A percentile compares a stretch with the other conserved stretches of the same genome.
Evolutionary conservation across 2,329 filamentous ascomycete genomes (phyloP).

Genomic region (Fusarium ambrosium): DNA sequence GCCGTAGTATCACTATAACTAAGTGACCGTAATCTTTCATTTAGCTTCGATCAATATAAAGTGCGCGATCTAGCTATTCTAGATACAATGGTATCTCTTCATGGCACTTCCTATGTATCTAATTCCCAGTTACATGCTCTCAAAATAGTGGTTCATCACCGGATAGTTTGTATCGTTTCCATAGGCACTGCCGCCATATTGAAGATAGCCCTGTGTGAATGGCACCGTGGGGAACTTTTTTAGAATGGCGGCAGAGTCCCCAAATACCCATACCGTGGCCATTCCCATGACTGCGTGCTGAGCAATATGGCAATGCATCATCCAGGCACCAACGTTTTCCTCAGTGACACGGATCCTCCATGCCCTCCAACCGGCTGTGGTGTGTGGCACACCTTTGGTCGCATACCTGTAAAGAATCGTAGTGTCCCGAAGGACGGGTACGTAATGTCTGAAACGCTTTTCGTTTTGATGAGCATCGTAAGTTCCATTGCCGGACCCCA

Average conservation of each 20-base stretch:
- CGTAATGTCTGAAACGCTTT: slow-evolving; percentile 22
- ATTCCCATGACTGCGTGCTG: slow-evolving; percentile 70
- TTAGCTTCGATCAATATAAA: too few relatives aligned
- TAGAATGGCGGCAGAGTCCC: slow-evolving; percentile 38
- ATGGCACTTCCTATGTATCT: too few relatives aligned
- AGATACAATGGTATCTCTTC: too few relatives aligned
- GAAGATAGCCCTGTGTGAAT: slow-evolving; percentile 57
- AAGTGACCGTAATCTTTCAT: too few relatives aligned
- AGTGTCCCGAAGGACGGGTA: slow-evolving; percentile 21
- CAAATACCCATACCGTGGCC: slow-evolving; percentile 48
- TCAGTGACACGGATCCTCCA: slow-evolving; percentile 64
- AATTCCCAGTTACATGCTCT: not conserved
- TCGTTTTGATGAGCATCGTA: slow-evolving; percentile 25
- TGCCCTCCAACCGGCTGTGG: slow-evolving; percentile 69
- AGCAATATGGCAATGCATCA: slow-evolving; percentile 72
- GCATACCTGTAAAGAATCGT: slow-evolving; percentile 67
- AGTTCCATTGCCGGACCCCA: slow-evolving; percentile 26
- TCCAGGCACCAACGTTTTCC: slow-evolving; percentile 69
- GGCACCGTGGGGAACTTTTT: slow-evolving; percentile 44
- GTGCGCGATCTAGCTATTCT: too few relatives aligned
- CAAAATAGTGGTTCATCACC: slow-evolving; percentile 25
- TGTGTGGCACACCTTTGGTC: slow-evolving; percentile 53
- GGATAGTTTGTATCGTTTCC: slow-evolving; percentile 51
- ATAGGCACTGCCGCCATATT: slow-evolving; percentile 61
- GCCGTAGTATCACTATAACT: too few relatives aligned